Base-by-base conservation (phyloP, 495 filamentous ascomycete genomes). In the Penicillium lividum region DNA sequence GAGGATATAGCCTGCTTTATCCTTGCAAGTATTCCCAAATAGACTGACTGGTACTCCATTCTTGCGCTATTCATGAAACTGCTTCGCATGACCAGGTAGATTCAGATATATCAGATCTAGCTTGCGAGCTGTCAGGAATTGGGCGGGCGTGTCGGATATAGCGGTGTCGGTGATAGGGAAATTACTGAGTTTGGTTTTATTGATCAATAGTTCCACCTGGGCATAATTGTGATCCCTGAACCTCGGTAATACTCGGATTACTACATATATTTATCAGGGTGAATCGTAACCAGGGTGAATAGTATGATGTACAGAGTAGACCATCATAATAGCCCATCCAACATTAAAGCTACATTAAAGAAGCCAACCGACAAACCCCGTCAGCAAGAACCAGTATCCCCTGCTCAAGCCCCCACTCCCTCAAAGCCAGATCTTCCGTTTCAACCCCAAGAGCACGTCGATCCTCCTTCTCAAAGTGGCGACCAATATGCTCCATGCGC, bases 401-500 rank as follows among this genome's bases (percentile, higher is more conserved):
- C 65, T 86, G 74, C 1, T 68, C 46, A 28, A 80, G 46, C 48
- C 85, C 74, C 82, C 83, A 89, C 9, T 73, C 65, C 44, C 75
- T 70, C n/a, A 86, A 61, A 9, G 59, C 68, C 31, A 65, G 46
- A 64, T 88, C 85, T 55, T 78, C 75, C 0, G 18, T 47, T 52
- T 77, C 77, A 9, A 61, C 50, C 7, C 70, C 62, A 1, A 69
- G 57, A n/a, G 6, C 27, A 1, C 53, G 28, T 0, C 30, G 51
- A 15, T 71, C 66, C 0, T 66, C 80, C 22, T 78, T 78, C 72
- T 93, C 90, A 53, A 91, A 80, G 65, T 95, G 92, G 48, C 86
- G 84, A 0, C 89, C 93, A 9, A 97, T 87, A 70, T 98, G 93
- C 71, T 98, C 93, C 85, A 97, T 91, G 22, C 92, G 79, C 46